Conservation (phyloP, 345 rosid genomes). For the Rhizophora mangle region DNA sequence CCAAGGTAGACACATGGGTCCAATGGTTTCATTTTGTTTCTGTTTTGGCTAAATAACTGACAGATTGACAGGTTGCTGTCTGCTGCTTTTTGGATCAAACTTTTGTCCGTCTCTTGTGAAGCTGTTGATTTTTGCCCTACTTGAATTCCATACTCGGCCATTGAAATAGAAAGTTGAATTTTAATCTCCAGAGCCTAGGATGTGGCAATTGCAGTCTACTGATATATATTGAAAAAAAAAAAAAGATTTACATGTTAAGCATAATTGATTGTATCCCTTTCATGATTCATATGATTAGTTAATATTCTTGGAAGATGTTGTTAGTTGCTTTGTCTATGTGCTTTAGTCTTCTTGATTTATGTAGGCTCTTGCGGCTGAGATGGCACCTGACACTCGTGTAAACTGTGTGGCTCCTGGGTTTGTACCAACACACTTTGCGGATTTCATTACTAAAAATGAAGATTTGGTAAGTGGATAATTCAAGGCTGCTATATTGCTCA, state of each 20-base stretch:
- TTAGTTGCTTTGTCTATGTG: background rate
- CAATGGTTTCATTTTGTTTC: background rate
- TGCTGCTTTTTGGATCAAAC: background rate
- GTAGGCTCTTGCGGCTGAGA: conserved; percentile 84
- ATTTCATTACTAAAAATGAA: conserved; percentile 46
- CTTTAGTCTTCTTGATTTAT: background rate
- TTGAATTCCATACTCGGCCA: no score
- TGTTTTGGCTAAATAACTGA: background rate
- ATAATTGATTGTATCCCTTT: no score
- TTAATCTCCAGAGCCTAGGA: no score
- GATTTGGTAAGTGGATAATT: conserved; percentile 40
- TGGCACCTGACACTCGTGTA: conserved; percentile 82
- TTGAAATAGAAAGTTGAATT: no score
- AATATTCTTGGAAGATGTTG: background rate
- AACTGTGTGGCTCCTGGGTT: conserved; percentile 86
- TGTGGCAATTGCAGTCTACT: no score
- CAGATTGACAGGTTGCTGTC: background rate
- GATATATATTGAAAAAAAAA: no score
- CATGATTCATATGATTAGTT: background rate
- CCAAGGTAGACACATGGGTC: conserved; percentile 48
- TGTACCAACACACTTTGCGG: conserved; percentile 80
- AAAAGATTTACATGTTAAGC: no score
- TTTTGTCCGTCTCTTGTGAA: no score
- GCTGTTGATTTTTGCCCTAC: no score
- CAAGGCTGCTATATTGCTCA: background rate